Base-by-base conservation (phyloP, 75 land plant species). In the Selaginella moellendorffii region DNA sequence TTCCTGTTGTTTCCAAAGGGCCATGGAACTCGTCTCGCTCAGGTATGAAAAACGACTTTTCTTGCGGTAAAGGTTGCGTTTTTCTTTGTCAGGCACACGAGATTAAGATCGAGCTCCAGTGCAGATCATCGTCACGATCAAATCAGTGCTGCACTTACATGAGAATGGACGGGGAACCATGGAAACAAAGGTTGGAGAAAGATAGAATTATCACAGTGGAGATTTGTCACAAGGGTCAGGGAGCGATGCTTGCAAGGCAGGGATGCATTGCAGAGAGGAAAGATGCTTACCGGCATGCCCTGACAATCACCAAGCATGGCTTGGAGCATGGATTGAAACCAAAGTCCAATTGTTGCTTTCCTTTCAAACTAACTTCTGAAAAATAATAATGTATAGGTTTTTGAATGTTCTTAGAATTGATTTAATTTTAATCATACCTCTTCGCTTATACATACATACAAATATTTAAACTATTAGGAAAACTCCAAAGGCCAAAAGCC, bases 81-180 rank as follows among this genome's bases (percentile, higher is more conserved):
- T 56, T 8, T 56, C 8, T 19, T 21, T 56, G 59, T 24, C 65
- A 92, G 97, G 81, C 96, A 28, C 84, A 76, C 29, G 64, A 82
- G 27, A 80, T 92, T 2, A 69, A 84, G 24, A 81, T 92, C 65
- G 85, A 88, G 79, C 88, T 92, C 83, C 59, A 77, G 81, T 53
- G 82, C 80, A 26, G 76, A 75, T 30, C n/a, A n/a, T n/a, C n/a
- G n/a, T n/a, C n/a, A n/a, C n/a, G n/a, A n/a, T n/a, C n/a, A 36
- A 36, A 14, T 77, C 78, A 66, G 80, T 78, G 46, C 0, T 68
- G 79, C 23, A 83, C 96, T 62, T 92, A 31, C 72, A 85, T 92
- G 96, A 80, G 97, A 31, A 80, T 92, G 65, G 97, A 92, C 70
- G 97, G 96, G 61, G 96, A 88, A 54, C 98, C 98, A 17, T 93